These are phyloP conservation scores for Metschnikowia cerradonensis DNA, from an alignment of 805 yeast species.

Conservation along the genomic window DNA sequence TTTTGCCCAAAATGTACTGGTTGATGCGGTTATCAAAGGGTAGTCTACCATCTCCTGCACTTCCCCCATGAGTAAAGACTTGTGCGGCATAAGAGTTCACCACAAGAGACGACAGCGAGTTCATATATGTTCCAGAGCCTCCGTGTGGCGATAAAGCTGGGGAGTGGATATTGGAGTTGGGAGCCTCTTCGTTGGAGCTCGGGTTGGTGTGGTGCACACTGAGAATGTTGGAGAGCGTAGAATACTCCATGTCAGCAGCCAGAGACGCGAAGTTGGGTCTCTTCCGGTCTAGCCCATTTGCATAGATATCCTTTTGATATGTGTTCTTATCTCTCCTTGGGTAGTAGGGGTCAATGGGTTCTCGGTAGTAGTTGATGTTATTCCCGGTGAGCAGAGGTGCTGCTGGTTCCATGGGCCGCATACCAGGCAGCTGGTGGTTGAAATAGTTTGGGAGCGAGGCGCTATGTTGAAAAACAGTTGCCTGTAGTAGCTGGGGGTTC, in stretches of 20 bases:
- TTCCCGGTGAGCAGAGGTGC: background rate
- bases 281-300: constrained; percentile 8
- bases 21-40: constrained; percentile 57
- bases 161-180: constrained; percentile 30
- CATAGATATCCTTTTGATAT: background rate
- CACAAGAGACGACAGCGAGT: constrained; percentile 7
- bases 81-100: constrained; percentile 2
- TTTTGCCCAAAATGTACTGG: constrained; percentile 63
- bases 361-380: background rate
- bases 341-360: background rate
- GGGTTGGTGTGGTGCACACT: constrained; percentile 35
- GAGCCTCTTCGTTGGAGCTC: constrained; percentile 37
- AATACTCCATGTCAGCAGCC: constrained; percentile 72
- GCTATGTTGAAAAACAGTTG: constrained; percentile 17
- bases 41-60: constrained; percentile 22
- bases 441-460: constrained; percentile 12
- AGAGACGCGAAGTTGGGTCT: constrained; percentile 54
- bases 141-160: constrained; percentile 38
- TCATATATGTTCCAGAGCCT: background rate
- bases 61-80: background rate
- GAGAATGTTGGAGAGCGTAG: constrained; percentile 62
- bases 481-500: constrained; percentile 8
- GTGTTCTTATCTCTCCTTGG: background rate
- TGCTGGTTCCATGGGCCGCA: background rate
- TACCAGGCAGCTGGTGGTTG: background rate